A percentile compares a stretch with the other conserved stretches of the same genome.
Conservation (phyloP, 805 yeast species). For the Kregervanrija fluxuum region DNA sequence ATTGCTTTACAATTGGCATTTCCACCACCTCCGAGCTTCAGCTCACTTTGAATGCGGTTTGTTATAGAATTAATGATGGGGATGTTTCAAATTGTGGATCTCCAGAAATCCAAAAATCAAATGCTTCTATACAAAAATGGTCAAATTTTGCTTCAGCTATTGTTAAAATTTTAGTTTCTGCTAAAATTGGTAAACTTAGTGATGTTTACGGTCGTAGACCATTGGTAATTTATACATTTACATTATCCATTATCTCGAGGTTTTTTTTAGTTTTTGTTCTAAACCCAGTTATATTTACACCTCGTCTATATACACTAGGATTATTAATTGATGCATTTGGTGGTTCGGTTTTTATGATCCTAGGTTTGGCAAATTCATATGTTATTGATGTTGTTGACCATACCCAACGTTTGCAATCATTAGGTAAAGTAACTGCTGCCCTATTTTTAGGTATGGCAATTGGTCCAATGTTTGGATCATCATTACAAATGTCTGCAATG, state of each 20-base stretch:
- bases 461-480: conserved; percentile 46
- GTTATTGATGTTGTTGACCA: conserved; percentile 68
- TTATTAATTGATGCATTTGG: conserved; percentile 41
- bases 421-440: conserved; percentile 55
- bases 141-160: conserved; percentile 35
- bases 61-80: conserved; percentile 22
- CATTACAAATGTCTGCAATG: conserved; percentile 22
- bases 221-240: conserved; percentile 30
- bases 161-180: conserved; percentile 44
- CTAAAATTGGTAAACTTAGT: conserved; percentile 55
- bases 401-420: conserved; percentile 44
- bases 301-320: conserved; percentile 34
- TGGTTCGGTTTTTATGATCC: conserved; percentile 55
- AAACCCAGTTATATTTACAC: conserved; percentile 25
- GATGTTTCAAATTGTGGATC: conserved; percentile 28
- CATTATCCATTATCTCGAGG: conserved; percentile 13
- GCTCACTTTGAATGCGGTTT: conserved; percentile 33
- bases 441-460: conserved; percentile 52
- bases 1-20: conserved; percentile 35
- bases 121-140: conserved; percentile 45
- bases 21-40: conserved; percentile 32
- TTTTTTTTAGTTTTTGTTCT: conserved; percentile 12
- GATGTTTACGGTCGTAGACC: conserved; percentile 59
- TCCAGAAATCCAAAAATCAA: conserved; percentile 32
- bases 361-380: conserved; percentile 61